Evolutionary conservation across 2,329 filamentous ascomycete species (phyloP).

Genomic region (Pseudocercospora crystallina): DNA sequence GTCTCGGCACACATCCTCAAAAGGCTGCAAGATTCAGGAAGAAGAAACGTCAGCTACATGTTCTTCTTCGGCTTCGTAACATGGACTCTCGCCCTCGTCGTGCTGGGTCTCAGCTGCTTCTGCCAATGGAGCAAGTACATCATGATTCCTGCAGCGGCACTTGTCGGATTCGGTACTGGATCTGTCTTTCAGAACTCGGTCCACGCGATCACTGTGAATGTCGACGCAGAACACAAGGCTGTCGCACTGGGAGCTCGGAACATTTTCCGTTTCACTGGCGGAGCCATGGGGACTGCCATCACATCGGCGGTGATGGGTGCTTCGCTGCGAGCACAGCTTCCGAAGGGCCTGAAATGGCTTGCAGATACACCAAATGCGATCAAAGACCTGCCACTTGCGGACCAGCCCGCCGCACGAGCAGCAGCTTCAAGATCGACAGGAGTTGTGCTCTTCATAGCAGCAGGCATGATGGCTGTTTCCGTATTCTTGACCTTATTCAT

Average conservation of each 20-base stretch:
- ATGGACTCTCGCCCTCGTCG: slow-evolving; percentile 17
- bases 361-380: background rate
- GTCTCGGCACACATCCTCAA: slow-evolving; percentile 14
- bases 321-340: background rate
- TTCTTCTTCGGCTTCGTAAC: slow-evolving; percentile 19
- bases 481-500: no score
- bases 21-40: background rate
- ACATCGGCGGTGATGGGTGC: background rate
- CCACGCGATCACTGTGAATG: slow-evolving; percentile 19
- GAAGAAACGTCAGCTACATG: slow-evolving; percentile 18
- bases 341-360: background rate
- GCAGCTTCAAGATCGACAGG: no score
- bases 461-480: no score
- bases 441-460: no score
- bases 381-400: no score
- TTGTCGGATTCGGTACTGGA: slow-evolving; percentile 24
- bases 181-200: slow-evolving; percentile 26
- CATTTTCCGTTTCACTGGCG: slow-evolving; percentile 24
- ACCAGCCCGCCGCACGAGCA: no score
- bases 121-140: background rate
- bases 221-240: slow-evolving; percentile 17
- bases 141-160: slow-evolving; percentile 2
- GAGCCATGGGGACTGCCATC: slow-evolving; percentile 23
- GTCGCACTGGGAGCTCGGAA: slow-evolving; percentile 23
- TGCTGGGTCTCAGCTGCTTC: background rate